Evolutionary conservation across 208 protist species (phyloP), one percentile per base, ranked within the genome.

Genomic region (Angomonas deanei): DNA sequence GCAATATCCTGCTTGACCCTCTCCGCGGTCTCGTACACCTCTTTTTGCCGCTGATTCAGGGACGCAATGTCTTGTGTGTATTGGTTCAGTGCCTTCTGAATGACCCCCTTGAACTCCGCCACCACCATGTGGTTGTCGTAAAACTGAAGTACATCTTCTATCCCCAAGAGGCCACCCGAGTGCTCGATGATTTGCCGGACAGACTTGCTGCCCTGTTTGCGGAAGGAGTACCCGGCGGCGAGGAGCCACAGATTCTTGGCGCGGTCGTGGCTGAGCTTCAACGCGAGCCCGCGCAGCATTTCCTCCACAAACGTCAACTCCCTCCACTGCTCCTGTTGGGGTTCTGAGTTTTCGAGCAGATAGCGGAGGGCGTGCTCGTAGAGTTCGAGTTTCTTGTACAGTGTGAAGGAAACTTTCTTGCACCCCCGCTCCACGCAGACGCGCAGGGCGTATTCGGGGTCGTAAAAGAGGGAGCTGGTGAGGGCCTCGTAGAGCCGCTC

Each of bases 61-160:
- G 79, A 46, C 5, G 77, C 72, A 24, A 97, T 97, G 30, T 92
- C 68, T 11, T 69, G 19, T 32, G 95, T 88, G 70, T 98, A 98
- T 8, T 74, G 67, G 58, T 98, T 84, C 3, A 99, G 77, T 24
- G 85, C 84, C 15, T 76, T 70, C 63, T 91, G 97, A 64, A 99
- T 97, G 13, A 89, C 79, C 2, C 94, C 86, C 72, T 98, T 97
- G 55, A 99, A 97, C 21, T 98, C 80, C 42, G 97, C 84, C 28
- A 99, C 93, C 2, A 89, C 68, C 3, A 74, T 80, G 67, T 95
- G 96, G 57, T 98, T 92, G 11, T 88, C 76, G 59, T 99, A 94
- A 61, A 92, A 87, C 19, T 81, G 91, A 27, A 99, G 76, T 31
- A 99, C 88, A 67, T 99, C 97, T 72, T 98, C 96, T 21, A 98